A percentile compares a stretch with the other conserved stretches of the same genome.
These are phyloP conservation scores for Effrenium voratum DNA, from an alignment of 73 alveolate species.

Conservation along the genomic window DNA sequence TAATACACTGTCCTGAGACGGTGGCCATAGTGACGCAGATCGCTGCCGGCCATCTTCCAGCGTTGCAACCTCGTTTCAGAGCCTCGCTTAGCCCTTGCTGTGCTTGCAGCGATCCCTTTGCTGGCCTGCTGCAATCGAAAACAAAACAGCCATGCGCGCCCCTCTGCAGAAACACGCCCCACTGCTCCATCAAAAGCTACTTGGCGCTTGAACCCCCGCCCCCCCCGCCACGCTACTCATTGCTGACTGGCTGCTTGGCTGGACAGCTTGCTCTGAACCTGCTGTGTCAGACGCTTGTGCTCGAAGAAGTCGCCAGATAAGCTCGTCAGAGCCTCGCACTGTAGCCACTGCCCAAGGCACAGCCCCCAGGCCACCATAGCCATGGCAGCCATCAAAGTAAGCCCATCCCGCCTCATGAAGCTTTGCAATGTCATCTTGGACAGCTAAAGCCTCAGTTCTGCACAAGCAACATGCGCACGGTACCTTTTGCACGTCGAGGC, in stretches of 20 bases:
- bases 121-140: too few relatives aligned
- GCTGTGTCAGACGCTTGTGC: conserved; percentile 86
- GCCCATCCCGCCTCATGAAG: conserved; percentile 44
- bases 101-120: too few relatives aligned
- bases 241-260: conserved; percentile 19
- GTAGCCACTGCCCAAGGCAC: neutral
- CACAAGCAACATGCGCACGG: too few relatives aligned
- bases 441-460: conserved; percentile 77
- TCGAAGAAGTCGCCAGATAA: conserved; percentile 83
- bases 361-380: too few relatives aligned
- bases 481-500: too few relatives aligned
- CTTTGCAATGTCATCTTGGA: conserved; percentile 87
- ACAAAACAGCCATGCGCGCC: too few relatives aligned
- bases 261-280: conserved; percentile 79
- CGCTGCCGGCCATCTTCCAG: conserved; percentile 83
- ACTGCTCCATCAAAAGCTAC: neutral
- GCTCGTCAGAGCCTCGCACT: conserved; percentile 55
- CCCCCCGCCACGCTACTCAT: too few relatives aligned
- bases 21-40: conserved; percentile 30
- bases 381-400: too few relatives aligned
- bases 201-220: too few relatives aligned
- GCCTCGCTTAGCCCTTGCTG: too few relatives aligned
- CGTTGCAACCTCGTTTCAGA: conserved; percentile 61
- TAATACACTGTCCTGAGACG: too few relatives aligned
- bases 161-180: too few relatives aligned